Percentiles rank a stretch among this genome's conserved stretches.
phyloP scores from a whole-genome alignment of 2,329 filamentous ascomycete species.

The Colletotrichum incanum region DNA sequence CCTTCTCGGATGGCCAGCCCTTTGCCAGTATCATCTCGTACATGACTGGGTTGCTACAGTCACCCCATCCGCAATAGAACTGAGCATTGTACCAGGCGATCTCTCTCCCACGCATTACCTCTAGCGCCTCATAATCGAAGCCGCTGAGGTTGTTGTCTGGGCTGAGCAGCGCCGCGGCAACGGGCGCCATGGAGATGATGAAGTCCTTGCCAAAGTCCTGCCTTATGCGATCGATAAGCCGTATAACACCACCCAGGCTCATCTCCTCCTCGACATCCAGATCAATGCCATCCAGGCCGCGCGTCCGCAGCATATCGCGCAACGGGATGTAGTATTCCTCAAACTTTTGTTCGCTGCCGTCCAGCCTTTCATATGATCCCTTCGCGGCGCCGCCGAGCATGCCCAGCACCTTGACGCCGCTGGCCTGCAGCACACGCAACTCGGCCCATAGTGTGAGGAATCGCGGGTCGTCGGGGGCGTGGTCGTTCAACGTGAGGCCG shows the following conservation, averaged over 20 bases:
- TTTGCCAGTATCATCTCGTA: conserved; percentile 68
- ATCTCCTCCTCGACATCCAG: conserved; percentile 86
- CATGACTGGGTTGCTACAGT: conserved; percentile 60
- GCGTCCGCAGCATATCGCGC: conserved; percentile 73
- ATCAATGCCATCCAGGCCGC: conserved; percentile 79
- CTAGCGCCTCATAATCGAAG: conserved; percentile 84
- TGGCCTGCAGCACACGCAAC: conserved; percentile 77
- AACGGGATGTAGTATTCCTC: conserved; percentile 82
- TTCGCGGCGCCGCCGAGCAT: conserved; percentile 91
- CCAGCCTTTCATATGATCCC: conserved; percentile 76
- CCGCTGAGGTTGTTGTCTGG: conserved; percentile 78
- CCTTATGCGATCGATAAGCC: conserved; percentile 78
- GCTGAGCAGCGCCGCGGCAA: conserved; percentile 79
- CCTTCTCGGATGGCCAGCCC: conserved; percentile 81
- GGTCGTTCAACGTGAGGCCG: conserved; percentile 85
- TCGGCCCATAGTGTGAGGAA: conserved; percentile 86
- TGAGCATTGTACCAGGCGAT: conserved; percentile 93
- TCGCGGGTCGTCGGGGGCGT: conserved; percentile 76
- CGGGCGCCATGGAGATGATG: conserved; percentile 86
- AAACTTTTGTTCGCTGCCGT: conserved; percentile 73
- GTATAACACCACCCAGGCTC: conserved; percentile 76
- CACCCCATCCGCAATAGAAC: conserved; percentile 93
- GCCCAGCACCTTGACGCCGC: conserved; percentile 84
- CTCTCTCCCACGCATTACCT: conserved; percentile 74
- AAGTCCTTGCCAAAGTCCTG: conserved; percentile 79